phyloP scores from a whole-genome alignment of 2,329 filamentous ascomycete genomes.

The Aspergillus texensis region DNA sequence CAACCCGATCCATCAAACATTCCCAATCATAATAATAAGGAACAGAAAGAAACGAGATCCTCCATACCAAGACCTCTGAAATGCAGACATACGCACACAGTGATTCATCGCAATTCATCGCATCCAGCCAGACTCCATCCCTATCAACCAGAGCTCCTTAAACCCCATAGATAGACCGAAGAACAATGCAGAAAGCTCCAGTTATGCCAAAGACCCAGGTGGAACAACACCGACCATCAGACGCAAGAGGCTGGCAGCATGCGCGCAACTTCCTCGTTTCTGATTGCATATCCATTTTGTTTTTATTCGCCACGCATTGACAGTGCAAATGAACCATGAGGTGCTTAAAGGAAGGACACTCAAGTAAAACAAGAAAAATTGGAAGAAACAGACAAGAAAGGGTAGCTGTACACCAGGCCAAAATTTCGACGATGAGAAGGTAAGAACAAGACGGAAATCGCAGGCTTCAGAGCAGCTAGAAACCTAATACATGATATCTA shows the following conservation, averaged over 20 bases:
- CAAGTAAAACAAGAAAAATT: slow-evolving; percentile 12
- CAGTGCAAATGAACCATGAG: slow-evolving; percentile 8
- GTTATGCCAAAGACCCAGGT: slow-evolving; percentile 9
- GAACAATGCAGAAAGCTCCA: slow-evolving; percentile 10
- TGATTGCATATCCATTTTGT: slow-evolving; percentile 2
- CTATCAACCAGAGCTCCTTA: slow-evolving; percentile 13
- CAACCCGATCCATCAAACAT: slow-evolving; percentile 1
- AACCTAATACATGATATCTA: slow-evolving; percentile 21
- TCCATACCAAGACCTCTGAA: neutral
- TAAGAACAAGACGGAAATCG: neutral
- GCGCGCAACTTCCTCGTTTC: neutral
- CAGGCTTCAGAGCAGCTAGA: slow-evolving; percentile 5
- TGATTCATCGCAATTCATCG: slow-evolving; percentile 13
- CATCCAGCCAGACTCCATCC: slow-evolving; percentile 15
- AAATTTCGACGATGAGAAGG: slow-evolving; percentile 1
- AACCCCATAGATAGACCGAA: slow-evolving; percentile 11
- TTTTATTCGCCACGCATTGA: slow-evolving; percentile 9
- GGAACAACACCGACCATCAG: slow-evolving; percentile 3
- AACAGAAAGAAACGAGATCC: neutral
- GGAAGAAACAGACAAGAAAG: slow-evolving; percentile 15
- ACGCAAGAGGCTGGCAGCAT: neutral
- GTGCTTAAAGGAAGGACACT: slow-evolving; percentile 9
- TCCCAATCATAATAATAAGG: slow-evolving; percentile 1
- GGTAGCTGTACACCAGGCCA: slow-evolving; percentile 17
- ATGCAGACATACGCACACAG: slow-evolving; percentile 9